Base-by-base conservation (phyloP, 768 basidiomycete genomes). In the Lepiota venenata region DNA sequence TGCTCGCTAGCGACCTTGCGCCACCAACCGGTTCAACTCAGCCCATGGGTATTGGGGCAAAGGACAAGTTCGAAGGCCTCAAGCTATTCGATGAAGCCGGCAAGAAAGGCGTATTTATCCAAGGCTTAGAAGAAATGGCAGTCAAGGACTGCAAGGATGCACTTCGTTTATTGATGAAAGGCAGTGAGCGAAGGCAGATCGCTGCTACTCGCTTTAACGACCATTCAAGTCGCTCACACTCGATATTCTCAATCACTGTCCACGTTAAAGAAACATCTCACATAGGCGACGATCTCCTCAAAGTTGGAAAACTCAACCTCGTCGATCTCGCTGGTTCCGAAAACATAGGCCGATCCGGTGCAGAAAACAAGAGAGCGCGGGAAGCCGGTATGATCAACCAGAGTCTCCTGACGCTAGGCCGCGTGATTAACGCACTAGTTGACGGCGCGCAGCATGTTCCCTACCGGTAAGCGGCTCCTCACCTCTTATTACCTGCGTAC, bases 311-410 rank as follows among this genome's bases (percentile, higher is more conserved):
- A 68, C 79, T 99, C 41, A 98, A 98, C 68, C 82, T 99, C 18
- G 97, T 99, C 50, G 97, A 99, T 66, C 75, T 99, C 52, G 97
- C 97, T 29, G 97, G 97, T 6, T 95, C 93, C 1, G 97, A 99
- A 71, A 98, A 97, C 61, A 95, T 99, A 64, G 95, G 94, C 9
- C 79, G 96, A 20, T 93, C 90, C 0, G 97, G 97, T 15, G 97
- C 97, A 2, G 93, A 94, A 66, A 91, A 97, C 63, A 93, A 91
- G 67, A 76, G 95, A 54, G 97, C 97, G 11, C 79, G 93, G 59
- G 97, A 99, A 66, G 97, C 97, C 1, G 97, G 97, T 10, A 97
- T 95, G 90, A 98, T 99, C 68, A 99, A 98, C 64, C 93, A 97
- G 71, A 95, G 92, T 64, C 75, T 99, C 46, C 76, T 99, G 2